Percentiles rank a stretch among this genome's conserved stretches.
Evolutionary conservation across 495 filamentous ascomycete genomes (phyloP).

Genomic region (Penicillium ochrochloron): DNA sequence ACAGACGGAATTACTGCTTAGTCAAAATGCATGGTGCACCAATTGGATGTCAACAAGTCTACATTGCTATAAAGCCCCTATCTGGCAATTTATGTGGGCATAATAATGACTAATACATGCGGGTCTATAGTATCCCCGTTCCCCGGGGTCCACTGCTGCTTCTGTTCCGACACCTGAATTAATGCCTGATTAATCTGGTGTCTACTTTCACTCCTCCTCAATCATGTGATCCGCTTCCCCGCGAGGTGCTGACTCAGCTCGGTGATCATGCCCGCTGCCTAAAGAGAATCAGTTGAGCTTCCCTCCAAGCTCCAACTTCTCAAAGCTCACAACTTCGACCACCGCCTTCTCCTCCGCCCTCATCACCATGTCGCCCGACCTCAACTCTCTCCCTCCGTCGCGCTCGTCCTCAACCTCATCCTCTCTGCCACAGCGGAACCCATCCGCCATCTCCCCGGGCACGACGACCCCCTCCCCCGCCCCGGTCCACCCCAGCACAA

Average conservation of each 20-base stretch:
- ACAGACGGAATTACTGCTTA: too few species aligned
- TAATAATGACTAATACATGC: too few species aligned
- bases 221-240: constrained; percentile 9
- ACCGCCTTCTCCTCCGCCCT: neutral
- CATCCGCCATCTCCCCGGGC: constrained; percentile 34
- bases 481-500: constrained; percentile 43
- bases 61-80: too few species aligned
- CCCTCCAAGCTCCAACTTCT: constrained; percentile 6
- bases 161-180: too few species aligned
- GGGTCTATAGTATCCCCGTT: too few species aligned
- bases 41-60: too few species aligned
- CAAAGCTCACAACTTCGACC: constrained; percentile 12
- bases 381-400: constrained; percentile 76
- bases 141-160: too few species aligned
- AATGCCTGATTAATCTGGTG: neutral
- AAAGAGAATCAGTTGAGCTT: constrained; percentile 15
- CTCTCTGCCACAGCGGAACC: constrained; percentile 38
- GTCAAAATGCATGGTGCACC: too few species aligned
- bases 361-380: constrained; percentile 64
- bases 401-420: constrained; percentile 52
- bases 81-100: too few species aligned
- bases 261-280: constrained; percentile 7
- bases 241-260: constrained; percentile 19
- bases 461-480: constrained; percentile 28
- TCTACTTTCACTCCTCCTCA: neutral